These are phyloP conservation scores for Fomitopsis palustris DNA, from an alignment of 1,284 basidiomycete genomes.

Conservation along the genomic window DNA sequence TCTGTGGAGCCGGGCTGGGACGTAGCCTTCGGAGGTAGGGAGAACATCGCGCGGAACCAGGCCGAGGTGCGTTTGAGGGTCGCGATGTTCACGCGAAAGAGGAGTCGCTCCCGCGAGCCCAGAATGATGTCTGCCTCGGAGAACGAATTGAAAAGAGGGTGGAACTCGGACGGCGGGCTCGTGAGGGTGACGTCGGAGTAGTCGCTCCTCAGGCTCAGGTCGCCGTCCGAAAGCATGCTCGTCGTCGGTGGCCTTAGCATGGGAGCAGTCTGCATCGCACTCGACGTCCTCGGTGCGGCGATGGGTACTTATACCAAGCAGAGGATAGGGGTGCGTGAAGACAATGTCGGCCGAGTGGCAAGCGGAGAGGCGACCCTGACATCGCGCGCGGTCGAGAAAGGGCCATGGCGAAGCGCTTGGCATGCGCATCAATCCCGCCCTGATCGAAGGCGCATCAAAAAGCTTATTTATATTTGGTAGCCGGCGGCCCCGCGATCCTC, in stretches of 20 bases:
- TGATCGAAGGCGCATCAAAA: neutral
- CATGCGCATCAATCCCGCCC: neutral
- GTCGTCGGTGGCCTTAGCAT: neutral
- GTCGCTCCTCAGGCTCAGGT: neutral
- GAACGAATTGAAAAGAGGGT: conserved; percentile 44
- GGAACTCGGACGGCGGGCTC: conserved; percentile 16
- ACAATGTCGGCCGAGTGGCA: too few relatives aligned
- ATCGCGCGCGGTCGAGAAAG: neutral
- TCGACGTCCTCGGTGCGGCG: neutral
- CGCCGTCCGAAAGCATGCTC: neutral
- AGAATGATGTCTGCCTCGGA: conserved; percentile 48
- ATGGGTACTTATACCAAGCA: neutral
- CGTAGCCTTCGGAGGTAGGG: conserved; percentile 41
- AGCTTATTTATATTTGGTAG: too few relatives aligned
- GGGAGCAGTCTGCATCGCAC: neutral
- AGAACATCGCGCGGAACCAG: conserved; percentile 58
- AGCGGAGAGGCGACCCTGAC: neutral
- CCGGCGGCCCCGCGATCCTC: too few relatives aligned
- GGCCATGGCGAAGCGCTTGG: neutral
- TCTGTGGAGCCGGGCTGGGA: conserved; percentile 24
- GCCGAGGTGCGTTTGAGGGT: conserved; percentile 60
- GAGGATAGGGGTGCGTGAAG: too few relatives aligned
- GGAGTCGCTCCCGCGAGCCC: conserved; percentile 38
- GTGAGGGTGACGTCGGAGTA: neutral
- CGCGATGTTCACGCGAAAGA: conserved; percentile 55